These are phyloP conservation scores for Fraxinus paxiana DNA, from an alignment of 305 asterid species.

Conservation along the genomic window DNA sequence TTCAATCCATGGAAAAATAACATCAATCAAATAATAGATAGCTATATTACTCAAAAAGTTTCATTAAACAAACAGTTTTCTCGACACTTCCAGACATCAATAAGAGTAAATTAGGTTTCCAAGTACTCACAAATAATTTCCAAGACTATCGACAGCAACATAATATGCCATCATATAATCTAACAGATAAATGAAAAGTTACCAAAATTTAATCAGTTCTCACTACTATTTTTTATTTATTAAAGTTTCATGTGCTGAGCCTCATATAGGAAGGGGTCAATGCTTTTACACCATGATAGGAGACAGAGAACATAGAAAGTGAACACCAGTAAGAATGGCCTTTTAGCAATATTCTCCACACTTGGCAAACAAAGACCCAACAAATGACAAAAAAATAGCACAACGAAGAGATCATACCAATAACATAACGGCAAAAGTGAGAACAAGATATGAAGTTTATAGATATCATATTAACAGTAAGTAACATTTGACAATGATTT, in stretches of 20 bases:
- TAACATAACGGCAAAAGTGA: not conserved
- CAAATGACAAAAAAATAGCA: not conserved
- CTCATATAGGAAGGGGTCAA: not conserved
- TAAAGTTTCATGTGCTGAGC: not conserved
- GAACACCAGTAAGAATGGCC: not conserved
- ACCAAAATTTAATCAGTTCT: not conserved
- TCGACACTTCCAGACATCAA: not conserved
- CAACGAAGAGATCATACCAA: not conserved
- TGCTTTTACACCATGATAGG: not conserved
- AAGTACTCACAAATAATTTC: not conserved
- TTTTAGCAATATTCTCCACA: not conserved
- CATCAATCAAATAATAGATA: not conserved
- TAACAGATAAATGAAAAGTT: not conserved
- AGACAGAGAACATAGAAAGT: not conserved
- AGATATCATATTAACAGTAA: not conserved
- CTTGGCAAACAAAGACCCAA: not conserved
- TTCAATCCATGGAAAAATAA: not conserved
- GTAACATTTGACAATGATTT: not conserved
- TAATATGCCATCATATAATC: not conserved
- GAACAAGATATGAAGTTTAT: not conserved
- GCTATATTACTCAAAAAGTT: not conserved
- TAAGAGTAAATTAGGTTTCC: not conserved
- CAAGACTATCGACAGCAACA: not conserved
- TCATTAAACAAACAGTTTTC: not conserved
- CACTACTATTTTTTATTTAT: not conserved